phyloP scores from a whole-genome alignment of 495 filamentous ascomycete species.

The Penicillium pancosmium region DNA sequence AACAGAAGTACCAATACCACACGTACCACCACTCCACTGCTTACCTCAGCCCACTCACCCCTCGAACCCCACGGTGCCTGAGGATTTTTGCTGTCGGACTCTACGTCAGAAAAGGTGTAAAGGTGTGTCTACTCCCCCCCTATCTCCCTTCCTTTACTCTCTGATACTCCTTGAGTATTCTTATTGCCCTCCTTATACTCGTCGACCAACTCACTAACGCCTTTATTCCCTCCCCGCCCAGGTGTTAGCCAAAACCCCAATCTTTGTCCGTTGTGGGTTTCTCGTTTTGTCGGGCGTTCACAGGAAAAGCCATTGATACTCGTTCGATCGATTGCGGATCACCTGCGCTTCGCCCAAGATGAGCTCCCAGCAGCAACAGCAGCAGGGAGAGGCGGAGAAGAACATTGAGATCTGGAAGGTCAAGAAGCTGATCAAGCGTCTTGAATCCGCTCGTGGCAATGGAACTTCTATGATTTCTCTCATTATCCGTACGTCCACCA shows the following conservation, averaged over 20 bases:
- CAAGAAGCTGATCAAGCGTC: conserved; percentile 96
- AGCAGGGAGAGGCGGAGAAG: conserved; percentile 94
- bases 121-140: conserved; percentile 18
- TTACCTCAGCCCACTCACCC: conserved; percentile 33
- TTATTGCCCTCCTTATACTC: not conserved
- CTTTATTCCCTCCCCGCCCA: not conserved
- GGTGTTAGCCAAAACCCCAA: conserved; percentile 19
- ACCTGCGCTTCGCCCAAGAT: conserved; percentile 64
- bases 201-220: conserved; percentile 12
- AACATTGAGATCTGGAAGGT: conserved; percentile 89
- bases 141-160: not conserved
- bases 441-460: conserved; percentile 91
- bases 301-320: conserved; percentile 30
- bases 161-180: not conserved
- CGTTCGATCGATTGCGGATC: conserved; percentile 33
- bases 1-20: conserved; percentile 8
- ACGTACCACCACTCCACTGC: not conserved
- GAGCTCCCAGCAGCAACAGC: conserved; percentile 77
- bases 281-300: conserved; percentile 26
- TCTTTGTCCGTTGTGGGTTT: conserved; percentile 26
- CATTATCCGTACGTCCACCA: conserved; percentile 78
- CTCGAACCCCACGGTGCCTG: conserved; percentile 45
- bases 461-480: conserved; percentile 98
- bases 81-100: conserved; percentile 45
- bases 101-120: conserved; percentile 33